Conservation (phyloP, 441 rosid species). For the Euphorbia schlechtendalii region DNA sequence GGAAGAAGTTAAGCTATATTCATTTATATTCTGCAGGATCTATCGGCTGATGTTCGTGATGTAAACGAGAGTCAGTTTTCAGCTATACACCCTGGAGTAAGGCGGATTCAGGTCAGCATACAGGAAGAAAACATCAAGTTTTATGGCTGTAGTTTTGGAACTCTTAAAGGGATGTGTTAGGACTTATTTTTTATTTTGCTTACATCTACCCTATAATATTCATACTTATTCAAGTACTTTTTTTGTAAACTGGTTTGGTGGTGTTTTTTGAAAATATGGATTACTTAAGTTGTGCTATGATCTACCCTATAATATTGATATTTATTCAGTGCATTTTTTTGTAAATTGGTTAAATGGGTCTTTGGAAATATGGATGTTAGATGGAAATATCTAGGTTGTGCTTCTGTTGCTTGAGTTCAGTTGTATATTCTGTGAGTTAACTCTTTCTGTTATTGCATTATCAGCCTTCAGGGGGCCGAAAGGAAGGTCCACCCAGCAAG, state of each 20-base stretch:
- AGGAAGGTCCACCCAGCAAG: conserved; percentile 73
- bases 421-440: conserved; percentile 11
- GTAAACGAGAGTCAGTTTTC: conserved; percentile 41
- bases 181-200: not conserved
- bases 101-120: conserved; percentile 45
- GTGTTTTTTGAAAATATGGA: conserved; percentile 4
- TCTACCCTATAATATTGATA: not conserved
- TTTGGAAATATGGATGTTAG: conserved; percentile 3
- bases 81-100: conserved; percentile 35
- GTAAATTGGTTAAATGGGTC: not conserved
- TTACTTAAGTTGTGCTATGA: not conserved
- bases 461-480: conserved; percentile 43
- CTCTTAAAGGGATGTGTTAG: not conserved
- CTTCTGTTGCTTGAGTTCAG: not conserved
- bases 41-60: conserved; percentile 30
- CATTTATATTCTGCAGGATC: conserved; percentile 44
- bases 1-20: conserved; percentile 6
- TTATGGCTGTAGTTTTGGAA: not conserved
- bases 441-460: conserved; percentile 41
- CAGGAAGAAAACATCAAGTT: not conserved
- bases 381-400: not conserved
- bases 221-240: not conserved
- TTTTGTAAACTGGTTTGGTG: not conserved
- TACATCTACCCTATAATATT: not conserved
- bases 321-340: not conserved